Conservation (phyloP, 2,329 filamentous ascomycete genomes). For the Botrytis fragariae region DNA sequence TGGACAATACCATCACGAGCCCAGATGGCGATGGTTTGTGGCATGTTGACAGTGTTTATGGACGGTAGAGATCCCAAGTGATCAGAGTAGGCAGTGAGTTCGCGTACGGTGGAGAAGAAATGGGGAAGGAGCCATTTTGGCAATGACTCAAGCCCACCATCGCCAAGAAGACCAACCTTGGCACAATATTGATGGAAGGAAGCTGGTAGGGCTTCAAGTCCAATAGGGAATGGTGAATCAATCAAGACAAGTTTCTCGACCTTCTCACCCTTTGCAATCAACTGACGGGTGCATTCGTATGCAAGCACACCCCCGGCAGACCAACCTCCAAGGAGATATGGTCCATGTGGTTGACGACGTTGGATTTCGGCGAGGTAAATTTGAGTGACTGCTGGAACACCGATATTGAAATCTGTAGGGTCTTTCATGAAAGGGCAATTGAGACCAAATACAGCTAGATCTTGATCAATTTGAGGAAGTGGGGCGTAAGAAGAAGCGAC, state of each 20-base stretch:
- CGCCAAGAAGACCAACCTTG: slow-evolving; percentile 66
- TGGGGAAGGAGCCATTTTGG: slow-evolving; percentile 73
- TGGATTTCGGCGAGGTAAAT: slow-evolving; percentile 68
- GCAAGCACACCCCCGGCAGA: slow-evolving; percentile 71
- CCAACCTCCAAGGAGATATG: slow-evolving; percentile 69
- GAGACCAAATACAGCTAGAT: slow-evolving; percentile 53
- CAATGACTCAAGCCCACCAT: slow-evolving; percentile 38
- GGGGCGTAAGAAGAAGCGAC: slow-evolving; percentile 37
- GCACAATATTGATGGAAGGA: slow-evolving; percentile 59
- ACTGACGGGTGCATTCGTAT: slow-evolving; percentile 61
- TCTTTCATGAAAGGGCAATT: slow-evolving; percentile 71
- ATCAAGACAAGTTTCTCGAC: slow-evolving; percentile 62
- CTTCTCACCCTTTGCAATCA: slow-evolving; percentile 53
- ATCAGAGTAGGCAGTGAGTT: slow-evolving; percentile 62
- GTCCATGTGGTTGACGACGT: slow-evolving; percentile 64
- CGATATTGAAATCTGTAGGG: slow-evolving; percentile 61
- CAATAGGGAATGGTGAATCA: slow-evolving; percentile 63
- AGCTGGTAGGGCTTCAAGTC: slow-evolving; percentile 62
- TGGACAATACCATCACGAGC: slow-evolving; percentile 68
- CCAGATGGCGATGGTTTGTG: slow-evolving; percentile 65
- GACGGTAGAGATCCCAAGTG: slow-evolving; percentile 65
- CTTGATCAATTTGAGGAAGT: slow-evolving; percentile 40
- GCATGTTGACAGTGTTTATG: slow-evolving; percentile 49
- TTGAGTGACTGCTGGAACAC: slow-evolving; percentile 60
- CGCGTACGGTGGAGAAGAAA: slow-evolving; percentile 53